Conservation (phyloP, 2,329 filamentous ascomycete species). For the Mariannaea sp. region DNA sequence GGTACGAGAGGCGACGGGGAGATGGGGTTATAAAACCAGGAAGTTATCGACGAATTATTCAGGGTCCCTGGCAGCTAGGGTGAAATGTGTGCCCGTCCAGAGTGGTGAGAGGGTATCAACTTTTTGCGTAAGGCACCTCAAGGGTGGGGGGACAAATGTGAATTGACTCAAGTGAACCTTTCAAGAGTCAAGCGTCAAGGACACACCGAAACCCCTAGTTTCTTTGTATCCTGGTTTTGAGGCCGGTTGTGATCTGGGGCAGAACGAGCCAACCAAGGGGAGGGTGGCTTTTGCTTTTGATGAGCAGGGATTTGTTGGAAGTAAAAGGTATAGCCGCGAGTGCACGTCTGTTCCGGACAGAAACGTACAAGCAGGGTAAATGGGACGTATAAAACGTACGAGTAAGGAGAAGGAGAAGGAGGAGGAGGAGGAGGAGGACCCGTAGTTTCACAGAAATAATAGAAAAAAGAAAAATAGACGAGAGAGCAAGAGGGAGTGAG, state of each 20-base stretch:
- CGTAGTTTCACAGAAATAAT: too few species aligned
- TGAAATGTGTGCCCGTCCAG: slow-evolving; percentile 11
- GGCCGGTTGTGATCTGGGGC: slow-evolving; percentile 20
- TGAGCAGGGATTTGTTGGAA: slow-evolving; percentile 15
- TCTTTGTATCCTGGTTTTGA: slow-evolving; percentile 11
- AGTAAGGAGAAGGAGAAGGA: not conserved
- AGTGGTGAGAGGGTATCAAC: slow-evolving; percentile 3
- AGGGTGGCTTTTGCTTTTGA: slow-evolving; percentile 1
- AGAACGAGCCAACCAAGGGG: slow-evolving; percentile 8
- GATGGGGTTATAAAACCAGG: slow-evolving; percentile 11
- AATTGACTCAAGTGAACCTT: not conserved
- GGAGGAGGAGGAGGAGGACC: too few species aligned
- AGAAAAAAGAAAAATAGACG: too few species aligned
- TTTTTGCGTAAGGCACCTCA: slow-evolving; percentile 9
- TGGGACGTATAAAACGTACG: not conserved
- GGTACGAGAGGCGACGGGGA: slow-evolving; percentile 21
- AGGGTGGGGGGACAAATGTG: slow-evolving; percentile 9
- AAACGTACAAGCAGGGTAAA: slow-evolving; percentile 9
- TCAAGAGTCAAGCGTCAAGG: slow-evolving; percentile 10
- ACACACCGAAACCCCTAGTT: slow-evolving; percentile 13
- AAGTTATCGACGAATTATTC: slow-evolving; percentile 10
- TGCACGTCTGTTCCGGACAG: slow-evolving; percentile 7
- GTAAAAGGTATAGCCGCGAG: slow-evolving; percentile 11
- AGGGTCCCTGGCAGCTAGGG: slow-evolving; percentile 28
- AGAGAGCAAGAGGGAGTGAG: not conserved